A percentile compares a stretch with the other conserved stretches of the same genome.
phyloP scores from a whole-genome alignment of 2,329 filamentous ascomycete species.

The Fonsecaea nubica region DNA sequence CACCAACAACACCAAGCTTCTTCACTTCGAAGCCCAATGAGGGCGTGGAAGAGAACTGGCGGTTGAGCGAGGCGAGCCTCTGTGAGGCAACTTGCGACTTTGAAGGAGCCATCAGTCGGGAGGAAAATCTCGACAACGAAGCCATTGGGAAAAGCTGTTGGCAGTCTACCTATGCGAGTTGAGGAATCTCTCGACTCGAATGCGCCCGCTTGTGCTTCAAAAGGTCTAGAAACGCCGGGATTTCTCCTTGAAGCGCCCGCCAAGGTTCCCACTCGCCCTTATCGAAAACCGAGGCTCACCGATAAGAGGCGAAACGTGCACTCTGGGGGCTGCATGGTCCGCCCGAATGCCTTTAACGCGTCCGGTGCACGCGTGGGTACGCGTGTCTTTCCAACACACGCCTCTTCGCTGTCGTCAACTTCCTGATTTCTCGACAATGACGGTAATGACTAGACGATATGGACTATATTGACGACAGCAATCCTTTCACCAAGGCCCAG shows the following conservation, averaged over 20 bases:
- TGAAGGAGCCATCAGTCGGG: conserved; percentile 48
- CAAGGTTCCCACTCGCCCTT: background rate
- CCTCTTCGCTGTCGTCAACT: background rate
- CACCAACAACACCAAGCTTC: conserved; percentile 87
- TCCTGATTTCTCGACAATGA: background rate
- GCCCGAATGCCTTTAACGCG: background rate
- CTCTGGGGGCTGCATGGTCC: background rate
- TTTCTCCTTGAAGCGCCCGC: conserved; percentile 19
- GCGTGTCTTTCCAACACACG: conserved; percentile 1
- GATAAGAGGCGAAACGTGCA: background rate
- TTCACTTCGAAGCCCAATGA: conserved; percentile 74
- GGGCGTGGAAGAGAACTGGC: conserved; percentile 74
- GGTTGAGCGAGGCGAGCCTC: conserved; percentile 45
- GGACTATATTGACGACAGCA: conserved; percentile 50
- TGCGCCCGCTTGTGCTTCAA: conserved; percentile 5
- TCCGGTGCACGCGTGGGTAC: background rate
- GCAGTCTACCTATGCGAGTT: background rate
- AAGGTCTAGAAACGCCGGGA: conserved; percentile 13
- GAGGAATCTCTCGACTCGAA: background rate
- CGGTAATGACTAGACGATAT: conserved; percentile 12
- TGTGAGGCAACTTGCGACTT: conserved; percentile 44
- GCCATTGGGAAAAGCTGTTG: conserved; percentile 28
- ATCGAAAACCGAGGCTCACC: background rate
- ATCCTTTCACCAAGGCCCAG: conserved; percentile 54
- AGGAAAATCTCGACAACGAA: conserved; percentile 31